Evolutionary conservation across 2,329 filamentous ascomycete genomes (phyloP), one percentile per base, ranked within the genome.

Genomic region (Pseudopithomyces maydicus): DNA sequence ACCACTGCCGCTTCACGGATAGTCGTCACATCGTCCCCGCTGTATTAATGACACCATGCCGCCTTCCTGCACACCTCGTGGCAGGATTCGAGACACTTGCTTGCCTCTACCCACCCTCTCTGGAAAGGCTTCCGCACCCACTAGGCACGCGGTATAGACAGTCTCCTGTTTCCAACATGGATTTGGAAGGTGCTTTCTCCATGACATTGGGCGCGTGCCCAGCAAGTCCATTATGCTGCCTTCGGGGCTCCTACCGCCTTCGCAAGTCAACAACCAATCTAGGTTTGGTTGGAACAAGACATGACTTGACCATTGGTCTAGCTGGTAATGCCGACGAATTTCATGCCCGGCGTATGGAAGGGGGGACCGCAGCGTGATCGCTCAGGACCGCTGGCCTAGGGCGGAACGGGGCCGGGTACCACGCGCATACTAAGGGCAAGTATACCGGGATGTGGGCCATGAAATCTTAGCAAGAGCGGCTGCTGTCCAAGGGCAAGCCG

Each of bases 51-150:
- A 20, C 38, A 33, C 36, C 26, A 43, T 42, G 38, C 17, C 38
- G n/a, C 8, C 26, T 50, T 29, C 4, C n/a, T 26, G n/a, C 17
- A 23, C 11, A 22, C 38, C 48, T 43, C 38, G 48, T 51, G 48
- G 35, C 35, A 33, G 22, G 23, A 35, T 17, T 42, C 48, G 38
- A 38, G 48, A 51, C 48, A 26, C 29, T 29, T 22, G 20, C 14
- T 15, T 48, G 19, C 32, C 22, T 38, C 23, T 38, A n/a, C 29
- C 2, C 19, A 6, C 38, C 35, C 47, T 32, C 36, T 39, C 23
- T 22, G 38, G 48, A 23, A 51, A 51, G 15, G 12, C 26, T 33
- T 14, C 48, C 48, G 48, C 48, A 42, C n/a, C 23, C 48, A 38
- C 48, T 38, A 33, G 38, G 48, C 48, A 51, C 48, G 48, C 26